Evolutionary conservation across 2,329 filamentous ascomycete genomes (phyloP).

Genomic region (Fusarium sp.): DNA sequence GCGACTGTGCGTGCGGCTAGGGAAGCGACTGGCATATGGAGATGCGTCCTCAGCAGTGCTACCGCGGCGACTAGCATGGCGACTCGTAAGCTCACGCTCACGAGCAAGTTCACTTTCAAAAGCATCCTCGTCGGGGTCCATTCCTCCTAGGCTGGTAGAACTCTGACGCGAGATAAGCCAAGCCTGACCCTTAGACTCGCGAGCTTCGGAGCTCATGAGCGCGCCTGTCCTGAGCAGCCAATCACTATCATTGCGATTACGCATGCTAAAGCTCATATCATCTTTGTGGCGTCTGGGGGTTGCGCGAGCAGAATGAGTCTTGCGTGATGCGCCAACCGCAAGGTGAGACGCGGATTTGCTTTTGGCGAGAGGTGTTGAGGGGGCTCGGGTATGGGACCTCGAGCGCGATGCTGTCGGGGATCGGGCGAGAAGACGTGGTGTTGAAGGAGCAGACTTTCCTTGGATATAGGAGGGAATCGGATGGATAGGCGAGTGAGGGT

Average conservation of each 20-base stretch:
- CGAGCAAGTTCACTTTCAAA: constrained; percentile 63
- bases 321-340: constrained; percentile 37
- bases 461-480: constrained; percentile 64
- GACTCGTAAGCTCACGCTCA: constrained; percentile 61
- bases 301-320: constrained; percentile 45
- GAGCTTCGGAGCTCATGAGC: constrained; percentile 68
- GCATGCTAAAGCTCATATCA: constrained; percentile 43
- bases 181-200: constrained; percentile 74
- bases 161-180: constrained; percentile 75
- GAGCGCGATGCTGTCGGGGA: constrained; percentile 63
- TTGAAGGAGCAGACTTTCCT: constrained; percentile 71
- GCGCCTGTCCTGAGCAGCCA: constrained; percentile 74
- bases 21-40: constrained; percentile 56
- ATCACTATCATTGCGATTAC: constrained; percentile 64
- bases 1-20: constrained; percentile 57
- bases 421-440: constrained; percentile 69
- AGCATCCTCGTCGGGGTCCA: constrained; percentile 64
- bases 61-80: constrained; percentile 59
- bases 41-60: constrained; percentile 54
- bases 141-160: constrained; percentile 68
- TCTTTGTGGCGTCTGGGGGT: constrained; percentile 51
- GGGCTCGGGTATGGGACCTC: constrained; percentile 56
- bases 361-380: constrained; percentile 61
- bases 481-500: constrained; percentile 44
- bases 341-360: constrained; percentile 73